Percentiles rank a stretch among this genome's conserved stretches.
Conservation (phyloP, 306 rosid species). For the Cicer pinnatifidum region DNA sequence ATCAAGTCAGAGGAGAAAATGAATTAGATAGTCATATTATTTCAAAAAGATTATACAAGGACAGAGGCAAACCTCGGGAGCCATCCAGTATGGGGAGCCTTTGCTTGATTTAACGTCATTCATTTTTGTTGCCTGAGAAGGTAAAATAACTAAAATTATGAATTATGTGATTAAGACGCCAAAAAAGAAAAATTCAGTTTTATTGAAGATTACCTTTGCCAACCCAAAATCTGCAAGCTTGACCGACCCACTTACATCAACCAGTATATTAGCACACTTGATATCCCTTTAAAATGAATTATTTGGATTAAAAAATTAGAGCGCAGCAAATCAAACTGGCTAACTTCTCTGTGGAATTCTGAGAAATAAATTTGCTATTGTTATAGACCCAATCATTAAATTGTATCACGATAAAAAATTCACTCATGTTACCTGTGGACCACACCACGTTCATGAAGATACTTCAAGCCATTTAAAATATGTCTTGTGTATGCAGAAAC, state of each 20-base stretch:
- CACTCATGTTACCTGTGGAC: conserved; percentile 62
- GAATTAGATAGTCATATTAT: conserved; percentile 32
- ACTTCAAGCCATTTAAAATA: conserved; percentile 66
- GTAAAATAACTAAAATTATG: conserved; percentile 39
- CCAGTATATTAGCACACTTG: conserved; percentile 67
- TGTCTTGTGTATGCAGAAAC: conserved; percentile 70
- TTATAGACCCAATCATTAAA: conserved; percentile 6
- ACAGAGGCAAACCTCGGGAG: conserved; percentile 62
- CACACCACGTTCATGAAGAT: conserved; percentile 67
- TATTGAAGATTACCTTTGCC: conserved; percentile 57
- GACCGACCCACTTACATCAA: conserved; percentile 58
- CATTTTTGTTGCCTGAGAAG: conserved; percentile 59
- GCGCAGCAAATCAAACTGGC: conserved; percentile 28
- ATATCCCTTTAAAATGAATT: conserved; percentile 57
- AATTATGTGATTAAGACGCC: conserved; percentile 9
- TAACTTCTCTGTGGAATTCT: conserved; percentile 23
- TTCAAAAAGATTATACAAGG: conserved; percentile 31
- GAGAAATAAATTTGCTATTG: conserved; percentile 11
- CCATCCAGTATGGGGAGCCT: conserved; percentile 75
- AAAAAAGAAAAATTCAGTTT: conserved; percentile 35
- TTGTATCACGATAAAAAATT: conserved; percentile 17
- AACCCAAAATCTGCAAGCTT: conserved; percentile 74
- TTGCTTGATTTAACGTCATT: conserved; percentile 66
- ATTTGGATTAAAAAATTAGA: conserved; percentile 31
- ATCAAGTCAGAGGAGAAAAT: background rate